A percentile compares a stretch with the other conserved stretches of the same genome.
Conservation (phyloP, 2,329 filamentous ascomycete genomes). For the Paraphaeosphaeria sporulosa region DNA sequence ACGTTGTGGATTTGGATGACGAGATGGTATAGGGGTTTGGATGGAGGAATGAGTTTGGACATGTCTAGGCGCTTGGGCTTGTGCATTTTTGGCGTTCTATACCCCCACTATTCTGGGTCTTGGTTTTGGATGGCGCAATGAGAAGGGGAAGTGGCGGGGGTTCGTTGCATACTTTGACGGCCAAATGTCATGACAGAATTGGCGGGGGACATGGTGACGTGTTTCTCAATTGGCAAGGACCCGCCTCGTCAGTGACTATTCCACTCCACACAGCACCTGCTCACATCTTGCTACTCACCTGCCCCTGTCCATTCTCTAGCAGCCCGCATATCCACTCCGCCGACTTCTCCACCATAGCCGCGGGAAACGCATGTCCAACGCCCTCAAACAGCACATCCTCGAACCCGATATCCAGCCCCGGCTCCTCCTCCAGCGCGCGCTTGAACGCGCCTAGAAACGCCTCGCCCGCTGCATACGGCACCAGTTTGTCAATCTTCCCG, state of each 20-base stretch:
- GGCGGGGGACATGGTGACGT: background rate
- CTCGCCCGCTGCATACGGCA: constrained; percentile 69
- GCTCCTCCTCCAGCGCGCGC: constrained; percentile 62
- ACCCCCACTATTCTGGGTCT: background rate
- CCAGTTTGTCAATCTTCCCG: constrained; percentile 75
- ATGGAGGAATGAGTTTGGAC: background rate
- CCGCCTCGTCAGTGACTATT: background rate
- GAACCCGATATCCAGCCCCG: constrained; percentile 59
- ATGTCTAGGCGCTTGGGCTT: constrained; percentile 1
- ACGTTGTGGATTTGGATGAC: no score
- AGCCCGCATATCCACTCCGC: constrained; percentile 66
- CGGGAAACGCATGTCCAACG: constrained; percentile 73
- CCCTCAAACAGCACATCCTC: constrained; percentile 73
- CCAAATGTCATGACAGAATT: background rate
- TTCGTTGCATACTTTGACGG: background rate
- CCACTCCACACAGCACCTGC: background rate
- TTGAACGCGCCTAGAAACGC: constrained; percentile 70
- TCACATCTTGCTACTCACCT: constrained; percentile 36
- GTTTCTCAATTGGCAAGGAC: no score
- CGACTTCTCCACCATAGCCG: constrained; percentile 71
- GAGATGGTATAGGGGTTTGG: background rate
- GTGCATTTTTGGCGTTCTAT: constrained; percentile 13
- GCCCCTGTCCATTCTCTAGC: constrained; percentile 31
- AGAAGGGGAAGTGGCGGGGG: no score
- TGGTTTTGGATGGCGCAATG: background rate